Evolutionary conservation across 2,329 filamentous ascomycete species (phyloP).

Genomic region (Cladosporium oxysporum): DNA sequence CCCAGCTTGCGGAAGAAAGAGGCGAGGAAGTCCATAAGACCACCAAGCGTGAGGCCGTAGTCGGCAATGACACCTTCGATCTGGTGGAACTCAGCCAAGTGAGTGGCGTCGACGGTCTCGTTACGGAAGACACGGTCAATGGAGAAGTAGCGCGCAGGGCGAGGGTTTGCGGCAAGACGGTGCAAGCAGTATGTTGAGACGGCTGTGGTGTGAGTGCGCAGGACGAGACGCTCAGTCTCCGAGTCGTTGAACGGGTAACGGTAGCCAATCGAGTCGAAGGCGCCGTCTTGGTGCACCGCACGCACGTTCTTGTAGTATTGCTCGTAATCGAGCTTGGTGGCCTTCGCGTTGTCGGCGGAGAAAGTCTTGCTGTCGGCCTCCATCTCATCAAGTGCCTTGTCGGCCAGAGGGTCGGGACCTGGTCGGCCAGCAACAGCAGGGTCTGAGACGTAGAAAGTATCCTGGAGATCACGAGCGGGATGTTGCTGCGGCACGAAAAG

Average conservation of each 20-base stretch:
- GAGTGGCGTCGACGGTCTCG: conserved; percentile 94
- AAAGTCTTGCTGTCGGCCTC: conserved; percentile 53
- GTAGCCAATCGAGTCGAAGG: conserved; percentile 94
- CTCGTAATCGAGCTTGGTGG: conserved; percentile 64
- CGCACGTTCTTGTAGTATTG: conserved; percentile 86
- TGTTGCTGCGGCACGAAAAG: conserved; percentile 98
- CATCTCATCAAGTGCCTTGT: conserved; percentile 52
- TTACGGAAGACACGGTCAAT: conserved; percentile 99
- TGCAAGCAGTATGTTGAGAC: conserved; percentile 89
- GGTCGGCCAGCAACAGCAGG: conserved; percentile 72
- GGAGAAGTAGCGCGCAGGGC: conserved; percentile 93
- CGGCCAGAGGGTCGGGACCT: conserved; percentile 55
- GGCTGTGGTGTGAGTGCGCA: conserved; percentile 94
- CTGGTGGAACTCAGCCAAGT: conserved; percentile 97
- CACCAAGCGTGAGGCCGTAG: conserved; percentile 87
- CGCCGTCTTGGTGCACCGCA: conserved; percentile 84
- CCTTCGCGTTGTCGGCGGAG: conserved; percentile 45
- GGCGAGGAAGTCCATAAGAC: conserved; percentile 90
- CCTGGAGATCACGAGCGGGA: conserved; percentile 93
- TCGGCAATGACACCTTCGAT: conserved; percentile 98
- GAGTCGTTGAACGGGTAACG: conserved; percentile 90
- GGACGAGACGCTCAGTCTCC: conserved; percentile 81
- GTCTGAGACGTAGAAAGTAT: conserved; percentile 98
- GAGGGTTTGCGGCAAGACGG: conserved; percentile 79
- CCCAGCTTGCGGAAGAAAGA: conserved; percentile 98